Conservation (phyloP, 805 yeast genomes). For the Scheffersomyces spartinae region DNA sequence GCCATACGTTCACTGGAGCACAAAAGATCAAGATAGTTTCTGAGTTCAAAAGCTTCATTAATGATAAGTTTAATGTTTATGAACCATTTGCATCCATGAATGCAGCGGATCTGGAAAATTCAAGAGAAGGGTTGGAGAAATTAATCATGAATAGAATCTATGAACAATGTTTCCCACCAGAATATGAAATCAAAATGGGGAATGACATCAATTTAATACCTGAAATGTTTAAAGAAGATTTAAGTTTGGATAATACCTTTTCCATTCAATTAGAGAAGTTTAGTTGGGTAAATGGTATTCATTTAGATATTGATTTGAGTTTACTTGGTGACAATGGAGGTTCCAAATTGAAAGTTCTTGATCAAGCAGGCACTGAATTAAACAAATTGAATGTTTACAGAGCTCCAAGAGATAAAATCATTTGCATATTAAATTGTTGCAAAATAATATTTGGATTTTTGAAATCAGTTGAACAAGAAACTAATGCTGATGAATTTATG, state of each 20-base stretch:
- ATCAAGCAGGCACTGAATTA: constrained; percentile 60
- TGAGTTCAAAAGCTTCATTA: constrained; percentile 70
- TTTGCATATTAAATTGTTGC: constrained; percentile 84
- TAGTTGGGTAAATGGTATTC: constrained; percentile 61
- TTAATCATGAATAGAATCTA: constrained; percentile 82
- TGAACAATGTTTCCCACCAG: constrained; percentile 70
- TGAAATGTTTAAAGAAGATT: constrained; percentile 45
- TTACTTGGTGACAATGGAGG: constrained; percentile 25
- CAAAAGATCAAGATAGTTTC: constrained; percentile 70
- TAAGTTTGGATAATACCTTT: constrained; percentile 46
- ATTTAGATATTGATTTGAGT: constrained; percentile 59
- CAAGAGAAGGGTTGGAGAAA: constrained; percentile 88
- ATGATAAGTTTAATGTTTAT: constrained; percentile 43
- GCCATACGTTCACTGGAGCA: constrained; percentile 47
- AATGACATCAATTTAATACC: constrained; percentile 29
- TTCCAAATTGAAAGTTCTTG: constrained; percentile 31
- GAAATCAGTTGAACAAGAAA: constrained; percentile 56
- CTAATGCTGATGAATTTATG: constrained; percentile 88
- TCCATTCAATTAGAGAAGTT: constrained; percentile 45
- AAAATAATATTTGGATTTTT: constrained; percentile 85
- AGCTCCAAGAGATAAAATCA: constrained; percentile 90
- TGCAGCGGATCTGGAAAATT: constrained; percentile 50
- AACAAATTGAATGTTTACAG: constrained; percentile 70
- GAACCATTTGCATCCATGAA: constrained; percentile 66
- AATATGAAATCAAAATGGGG: no score